A percentile compares a stretch with the other conserved stretches of the same genome.
These are phyloP conservation scores for Zygosaccharomyces rouxii DNA, from an alignment of 805 yeast species.

Conservation along the genomic window DNA sequence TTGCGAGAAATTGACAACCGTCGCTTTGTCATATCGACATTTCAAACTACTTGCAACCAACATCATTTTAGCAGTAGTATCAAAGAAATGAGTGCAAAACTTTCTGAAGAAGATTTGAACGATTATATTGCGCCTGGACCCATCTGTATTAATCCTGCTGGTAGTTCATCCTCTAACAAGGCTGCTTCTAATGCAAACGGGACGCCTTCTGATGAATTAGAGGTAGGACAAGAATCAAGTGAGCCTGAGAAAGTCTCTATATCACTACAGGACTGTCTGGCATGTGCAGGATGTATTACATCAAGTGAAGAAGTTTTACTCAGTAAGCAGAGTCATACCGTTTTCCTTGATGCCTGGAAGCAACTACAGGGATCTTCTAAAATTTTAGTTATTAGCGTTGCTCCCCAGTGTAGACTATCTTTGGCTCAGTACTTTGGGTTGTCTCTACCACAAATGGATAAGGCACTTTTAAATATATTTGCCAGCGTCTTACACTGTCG, in stretches of 20 bases:
- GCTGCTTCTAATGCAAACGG: background rate
- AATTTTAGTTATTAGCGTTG: slow-evolving; percentile 62
- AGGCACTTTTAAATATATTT: slow-evolving; percentile 54
- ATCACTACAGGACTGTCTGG: slow-evolving; percentile 86
- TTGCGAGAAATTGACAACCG: background rate
- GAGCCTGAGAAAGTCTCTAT: slow-evolving; percentile 76
- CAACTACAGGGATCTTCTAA: slow-evolving; percentile 23
- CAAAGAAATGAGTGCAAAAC: slow-evolving; percentile 71
- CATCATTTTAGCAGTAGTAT: background rate
- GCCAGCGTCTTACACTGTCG: slow-evolving; percentile 54
- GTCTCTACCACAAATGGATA: slow-evolving; percentile 54
- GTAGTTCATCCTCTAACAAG: slow-evolving; percentile 12
- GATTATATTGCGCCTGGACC: slow-evolving; percentile 93
- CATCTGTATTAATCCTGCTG: slow-evolving; percentile 88
- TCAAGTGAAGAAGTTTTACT: slow-evolving; percentile 94
- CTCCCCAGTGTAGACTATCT: slow-evolving; percentile 84
- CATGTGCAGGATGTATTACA: slow-evolving; percentile 96
- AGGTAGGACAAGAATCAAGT: slow-evolving; percentile 59
- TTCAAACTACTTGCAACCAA: background rate
- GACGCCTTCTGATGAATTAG: slow-evolving; percentile 51
- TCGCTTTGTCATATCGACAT: background rate
- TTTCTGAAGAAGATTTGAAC: slow-evolving; percentile 86
- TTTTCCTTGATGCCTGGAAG: slow-evolving; percentile 59
- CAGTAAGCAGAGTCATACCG: slow-evolving; percentile 83
- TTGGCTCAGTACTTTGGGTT: slow-evolving; percentile 62